A percentile compares a stretch with the other conserved stretches of the same genome.
Conservation (phyloP, 225 moss, liverwort and hornwort genomes). For the Lunularia cruciata region DNA sequence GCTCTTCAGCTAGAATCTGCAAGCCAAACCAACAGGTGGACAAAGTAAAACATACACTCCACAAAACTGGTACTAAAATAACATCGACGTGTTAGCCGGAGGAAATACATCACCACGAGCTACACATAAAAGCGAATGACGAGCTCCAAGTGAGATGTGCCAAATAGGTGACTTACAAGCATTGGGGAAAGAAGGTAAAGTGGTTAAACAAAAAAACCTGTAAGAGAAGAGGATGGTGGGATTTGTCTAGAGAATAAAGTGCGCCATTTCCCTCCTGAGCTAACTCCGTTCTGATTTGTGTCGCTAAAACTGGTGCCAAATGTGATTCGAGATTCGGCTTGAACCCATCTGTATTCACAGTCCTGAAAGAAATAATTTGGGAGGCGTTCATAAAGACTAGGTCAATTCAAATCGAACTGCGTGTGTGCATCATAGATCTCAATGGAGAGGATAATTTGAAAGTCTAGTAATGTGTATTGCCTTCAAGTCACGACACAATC, state of each 20-base stretch:
- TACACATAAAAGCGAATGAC: not conserved
- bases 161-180: not conserved
- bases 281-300: slow-evolving; percentile 70
- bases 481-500: too few relatives aligned
- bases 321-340: slow-evolving; percentile 84
- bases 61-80: not conserved
- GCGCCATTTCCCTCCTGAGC: slow-evolving; percentile 73
- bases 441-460: too few relatives aligned
- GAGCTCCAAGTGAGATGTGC: not conserved
- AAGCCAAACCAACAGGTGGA: not conserved
- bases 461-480: too few relatives aligned
- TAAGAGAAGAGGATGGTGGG: slow-evolving; percentile 78
- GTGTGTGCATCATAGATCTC: too few relatives aligned
- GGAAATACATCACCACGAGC: not conserved
- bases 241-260: slow-evolving; percentile 57
- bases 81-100: not conserved
- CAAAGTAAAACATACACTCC: not conserved
- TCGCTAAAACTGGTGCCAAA: slow-evolving; percentile 79
- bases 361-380: slow-evolving; percentile 56
- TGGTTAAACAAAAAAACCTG: too few relatives aligned
- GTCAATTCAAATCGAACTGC: too few relatives aligned
- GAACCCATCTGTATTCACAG: slow-evolving; percentile 71
- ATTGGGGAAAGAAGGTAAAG: too few relatives aligned
- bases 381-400: too few relatives aligned
- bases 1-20: slow-evolving; percentile 77